A percentile compares a stretch with the other conserved stretches of the same genome.
Evolutionary conservation across 768 basidiomycete species (phyloP).

Genomic region (Auriscalpium vulgare): DNA sequence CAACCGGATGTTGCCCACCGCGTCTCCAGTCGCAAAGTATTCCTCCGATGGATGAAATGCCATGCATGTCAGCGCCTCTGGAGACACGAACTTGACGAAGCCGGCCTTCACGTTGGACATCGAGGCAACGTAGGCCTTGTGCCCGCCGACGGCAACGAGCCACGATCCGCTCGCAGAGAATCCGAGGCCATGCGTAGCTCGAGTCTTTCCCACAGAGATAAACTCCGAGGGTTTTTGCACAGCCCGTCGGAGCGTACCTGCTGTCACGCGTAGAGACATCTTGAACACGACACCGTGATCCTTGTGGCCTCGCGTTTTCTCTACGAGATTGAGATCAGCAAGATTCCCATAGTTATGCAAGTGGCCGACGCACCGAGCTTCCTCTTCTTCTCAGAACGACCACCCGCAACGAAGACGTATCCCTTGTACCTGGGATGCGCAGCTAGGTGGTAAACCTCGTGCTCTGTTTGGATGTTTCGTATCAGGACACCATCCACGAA

Average conservation of each 20-base stretch:
- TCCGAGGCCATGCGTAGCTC: slow-evolving; percentile 52
- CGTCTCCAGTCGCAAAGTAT: slow-evolving; percentile 93
- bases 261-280: slow-evolving; percentile 48
- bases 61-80: slow-evolving; percentile 74
- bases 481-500: slow-evolving; percentile 79
- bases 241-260: slow-evolving; percentile 31
- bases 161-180: slow-evolving; percentile 72
- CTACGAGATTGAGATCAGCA: neutral
- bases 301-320: neutral
- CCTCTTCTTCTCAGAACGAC: slow-evolving; percentile 41
- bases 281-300: slow-evolving; percentile 52
- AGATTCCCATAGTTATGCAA: neutral
- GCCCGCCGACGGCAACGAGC: slow-evolving; percentile 67
- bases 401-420: slow-evolving; percentile 60
- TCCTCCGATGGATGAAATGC: slow-evolving; percentile 86
- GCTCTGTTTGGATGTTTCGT: slow-evolving; percentile 60
- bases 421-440: slow-evolving; percentile 64
- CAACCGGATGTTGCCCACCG: slow-evolving; percentile 72
- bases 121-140: slow-evolving; percentile 69
- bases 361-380: slow-evolving; percentile 18
- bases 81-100: slow-evolving; percentile 77
- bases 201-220: slow-evolving; percentile 57
- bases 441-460: slow-evolving; percentile 65
- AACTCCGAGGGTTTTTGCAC: slow-evolving; percentile 43
- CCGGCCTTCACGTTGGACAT: slow-evolving; percentile 50